Conservation (phyloP, 305 asterid species). For the Plantago rigida region DNA sequence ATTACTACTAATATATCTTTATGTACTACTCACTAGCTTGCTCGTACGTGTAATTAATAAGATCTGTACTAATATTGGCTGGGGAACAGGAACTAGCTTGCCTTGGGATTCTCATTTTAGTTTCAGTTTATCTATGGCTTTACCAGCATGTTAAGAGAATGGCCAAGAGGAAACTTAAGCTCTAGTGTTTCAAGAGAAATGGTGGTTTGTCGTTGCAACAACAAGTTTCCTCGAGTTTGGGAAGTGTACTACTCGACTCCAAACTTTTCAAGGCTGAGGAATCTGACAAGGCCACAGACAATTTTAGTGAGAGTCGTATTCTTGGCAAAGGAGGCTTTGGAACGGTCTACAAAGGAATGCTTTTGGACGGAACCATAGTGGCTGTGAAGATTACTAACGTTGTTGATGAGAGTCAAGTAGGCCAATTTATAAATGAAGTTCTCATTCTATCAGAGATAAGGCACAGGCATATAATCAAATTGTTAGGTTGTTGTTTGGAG, state of each 20-base stretch:
- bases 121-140: constrained; percentile 20
- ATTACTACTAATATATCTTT: constrained; percentile 12
- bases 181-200: constrained; percentile 30
- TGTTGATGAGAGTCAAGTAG: constrained; percentile 5
- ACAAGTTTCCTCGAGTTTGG: constrained; percentile 21
- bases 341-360: constrained; percentile 22
- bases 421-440: constrained; percentile 33
- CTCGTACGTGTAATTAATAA: background rate
- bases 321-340: constrained; percentile 35
- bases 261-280: constrained; percentile 29
- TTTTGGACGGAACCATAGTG: constrained; percentile 33
- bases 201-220: constrained; percentile 32
- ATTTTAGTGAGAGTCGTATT: constrained; percentile 27
- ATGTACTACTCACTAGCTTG: background rate
- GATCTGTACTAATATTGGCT: constrained; percentile 11
- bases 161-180: constrained; percentile 16
- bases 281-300: too few species aligned
- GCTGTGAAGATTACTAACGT: constrained; percentile 33
- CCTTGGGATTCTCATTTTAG: constrained; percentile 4
- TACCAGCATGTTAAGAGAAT: constrained; percentile 19
- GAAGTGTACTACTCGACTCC: constrained; percentile 13
- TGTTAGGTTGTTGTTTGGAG: constrained; percentile 31
- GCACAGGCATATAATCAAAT: constrained; percentile 23
- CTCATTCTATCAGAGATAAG: constrained; percentile 32
- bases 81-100: constrained; percentile 23